Conservation (phyloP, 108 stramenopile genomes). For the Pseudonitzschia pungens region DNA sequence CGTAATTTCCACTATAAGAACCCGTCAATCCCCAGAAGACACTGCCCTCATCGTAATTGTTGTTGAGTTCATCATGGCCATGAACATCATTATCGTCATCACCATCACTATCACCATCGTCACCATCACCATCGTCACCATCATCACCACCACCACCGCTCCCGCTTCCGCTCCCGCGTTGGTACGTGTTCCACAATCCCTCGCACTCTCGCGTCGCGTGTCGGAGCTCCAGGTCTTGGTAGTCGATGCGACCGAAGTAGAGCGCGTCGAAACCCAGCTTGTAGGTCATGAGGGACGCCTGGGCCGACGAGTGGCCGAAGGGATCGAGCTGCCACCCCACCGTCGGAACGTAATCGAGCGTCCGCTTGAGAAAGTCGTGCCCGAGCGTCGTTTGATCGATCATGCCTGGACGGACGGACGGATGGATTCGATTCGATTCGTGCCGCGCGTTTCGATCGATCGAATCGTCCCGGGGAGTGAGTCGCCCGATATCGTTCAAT, state of each 20-base stretch:
- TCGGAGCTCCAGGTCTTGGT: constrained; percentile 84
- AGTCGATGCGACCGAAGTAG: constrained; percentile 95
- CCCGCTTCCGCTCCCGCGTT: constrained; percentile 6
- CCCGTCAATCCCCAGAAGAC: constrained; percentile 90
- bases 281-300: constrained; percentile 79
- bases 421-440: no score
- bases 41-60: constrained; percentile 13
- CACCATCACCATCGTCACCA: constrained; percentile 6
- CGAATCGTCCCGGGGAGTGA: no score
- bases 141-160: no score
- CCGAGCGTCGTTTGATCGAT: constrained; percentile 97
- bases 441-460: no score
- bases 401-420: constrained; percentile 73
- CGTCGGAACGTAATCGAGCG: constrained; percentile 84
- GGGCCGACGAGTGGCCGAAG: constrained; percentile 94
- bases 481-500: no score
- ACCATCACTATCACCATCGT: constrained; percentile 4
- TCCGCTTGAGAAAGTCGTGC: constrained; percentile 76
- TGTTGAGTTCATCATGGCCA: constrained; percentile 11
- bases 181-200: constrained; percentile 79
- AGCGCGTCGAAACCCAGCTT: constrained; percentile 89
- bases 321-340: constrained; percentile 98
- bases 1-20: constrained; percentile 78
- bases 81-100: constrained; percentile 14
- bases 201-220: constrained; percentile 64